Percentiles rank a stretch among this genome's conserved stretches.
phyloP scores from a whole-genome alignment of 2,329 filamentous ascomycete genomes.

The Biscogniauxia marginata region DNA sequence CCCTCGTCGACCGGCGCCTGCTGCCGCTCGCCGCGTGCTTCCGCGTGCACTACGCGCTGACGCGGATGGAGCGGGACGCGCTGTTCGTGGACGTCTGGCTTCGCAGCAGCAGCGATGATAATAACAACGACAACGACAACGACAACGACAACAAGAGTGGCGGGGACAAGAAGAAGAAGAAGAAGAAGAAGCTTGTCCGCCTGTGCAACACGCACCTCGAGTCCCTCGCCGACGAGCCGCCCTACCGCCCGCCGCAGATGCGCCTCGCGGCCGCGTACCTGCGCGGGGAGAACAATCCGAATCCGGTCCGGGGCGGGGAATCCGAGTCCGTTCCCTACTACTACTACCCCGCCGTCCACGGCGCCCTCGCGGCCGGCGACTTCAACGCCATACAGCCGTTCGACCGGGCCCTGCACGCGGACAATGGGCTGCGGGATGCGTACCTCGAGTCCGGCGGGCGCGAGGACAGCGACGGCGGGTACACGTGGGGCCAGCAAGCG shows the following conservation, averaged over 20 bases:
- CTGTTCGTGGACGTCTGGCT: constrained; percentile 49
- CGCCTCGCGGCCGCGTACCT: constrained; percentile 20
- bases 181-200: constrained; percentile 13
- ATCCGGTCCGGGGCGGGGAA: too few relatives aligned
- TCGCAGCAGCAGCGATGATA: constrained; percentile 8
- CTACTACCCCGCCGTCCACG: constrained; percentile 18
- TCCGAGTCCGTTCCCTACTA: constrained; percentile 24
- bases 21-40: constrained; percentile 42
- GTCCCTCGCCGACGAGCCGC: constrained; percentile 25
- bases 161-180: constrained; percentile 20
- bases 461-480: constrained; percentile 47
- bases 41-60: constrained; percentile 46
- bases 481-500: constrained; percentile 56
- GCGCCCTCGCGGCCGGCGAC: constrained; percentile 50
- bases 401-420: constrained; percentile 44
- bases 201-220: constrained; percentile 32
- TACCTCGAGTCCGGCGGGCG: constrained; percentile 48
- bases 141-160: constrained; percentile 35
- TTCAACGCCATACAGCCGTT: constrained; percentile 56
- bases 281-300: constrained; percentile 20
- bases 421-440: constrained; percentile 49
- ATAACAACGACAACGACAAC: too few relatives aligned
- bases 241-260: constrained; percentile 27
- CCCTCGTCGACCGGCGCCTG: constrained; percentile 44
- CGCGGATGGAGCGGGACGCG: constrained; percentile 48